Percentiles rank a stretch among this genome's conserved stretches.
These are phyloP conservation scores for Chromera velia DNA, from an alignment of 73 alveolate species.

Conservation along the genomic window DNA sequence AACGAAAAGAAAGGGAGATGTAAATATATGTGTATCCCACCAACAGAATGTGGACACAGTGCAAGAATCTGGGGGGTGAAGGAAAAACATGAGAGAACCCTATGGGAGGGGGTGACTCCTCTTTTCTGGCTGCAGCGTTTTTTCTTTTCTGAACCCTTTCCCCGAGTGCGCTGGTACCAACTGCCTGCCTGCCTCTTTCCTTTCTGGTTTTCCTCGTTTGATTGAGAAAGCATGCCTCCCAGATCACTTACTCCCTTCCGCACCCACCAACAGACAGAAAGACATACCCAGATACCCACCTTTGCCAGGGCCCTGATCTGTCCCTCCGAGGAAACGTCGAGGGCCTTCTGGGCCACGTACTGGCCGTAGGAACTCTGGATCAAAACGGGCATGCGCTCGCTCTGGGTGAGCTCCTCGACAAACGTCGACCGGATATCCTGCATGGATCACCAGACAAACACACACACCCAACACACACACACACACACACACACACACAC, in stretches of 20 bases:
- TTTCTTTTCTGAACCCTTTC: too few relatives aligned
- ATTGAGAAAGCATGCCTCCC: neutral
- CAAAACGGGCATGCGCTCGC: conserved; percentile 35
- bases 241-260: neutral
- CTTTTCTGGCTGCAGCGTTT: too few relatives aligned
- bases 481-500: neutral
- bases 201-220: neutral
- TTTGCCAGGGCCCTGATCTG: conserved; percentile 33
- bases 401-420: conserved; percentile 14
- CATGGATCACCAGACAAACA: neutral
- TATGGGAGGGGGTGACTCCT: too few relatives aligned
- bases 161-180: neutral
- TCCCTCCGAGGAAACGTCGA: conserved; percentile 45
- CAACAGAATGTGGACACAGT: too few relatives aligned
- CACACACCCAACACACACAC: neutral
- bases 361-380: conserved; percentile 65
- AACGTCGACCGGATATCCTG: conserved; percentile 11
- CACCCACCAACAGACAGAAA: neutral
- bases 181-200: neutral
- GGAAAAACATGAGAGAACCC: too few relatives aligned
- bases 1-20: neutral
- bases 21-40: too few relatives aligned
- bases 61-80: too few relatives aligned
- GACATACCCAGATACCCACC: conserved; percentile 8
- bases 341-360: conserved; percentile 64